Evolutionary conservation across 352 stramenopile genomes (phyloP).

Genomic region (Phytophthora ramorum): DNA sequence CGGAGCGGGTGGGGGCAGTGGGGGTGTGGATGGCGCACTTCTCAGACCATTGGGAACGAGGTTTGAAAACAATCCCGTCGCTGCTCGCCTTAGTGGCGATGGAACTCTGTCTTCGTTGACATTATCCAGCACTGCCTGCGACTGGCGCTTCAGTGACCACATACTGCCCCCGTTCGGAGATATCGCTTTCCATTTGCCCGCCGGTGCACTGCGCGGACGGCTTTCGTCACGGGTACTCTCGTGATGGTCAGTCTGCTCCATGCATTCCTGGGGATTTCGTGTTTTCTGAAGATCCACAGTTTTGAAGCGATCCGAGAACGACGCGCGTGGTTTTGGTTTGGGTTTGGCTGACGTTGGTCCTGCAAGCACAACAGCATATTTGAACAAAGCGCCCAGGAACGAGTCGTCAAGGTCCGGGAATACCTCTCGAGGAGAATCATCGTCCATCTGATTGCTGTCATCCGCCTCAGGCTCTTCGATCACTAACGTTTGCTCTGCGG

Average conservation of each 20-base stretch:
- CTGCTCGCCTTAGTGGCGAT: conserved; percentile 30
- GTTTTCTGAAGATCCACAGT: conserved; percentile 50
- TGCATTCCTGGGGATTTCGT: conserved; percentile 49
- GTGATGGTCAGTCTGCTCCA: conserved; percentile 26
- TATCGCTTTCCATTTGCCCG: conserved; percentile 38
- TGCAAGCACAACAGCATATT: conserved; percentile 72
- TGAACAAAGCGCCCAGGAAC: conserved; percentile 68
- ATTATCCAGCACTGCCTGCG: conserved; percentile 36
- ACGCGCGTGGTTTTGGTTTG: conserved; percentile 38
- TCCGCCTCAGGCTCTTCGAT: conserved; percentile 17
- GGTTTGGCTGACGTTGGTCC: conserved; percentile 46
- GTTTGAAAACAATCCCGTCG: conserved; percentile 44
- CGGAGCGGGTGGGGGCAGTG: conserved; percentile 10
- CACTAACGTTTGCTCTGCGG: not conserved
- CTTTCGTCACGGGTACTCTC: conserved; percentile 24
- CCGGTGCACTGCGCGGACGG: conserved; percentile 15
- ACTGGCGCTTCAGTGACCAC: conserved; percentile 36
- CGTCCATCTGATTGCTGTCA: conserved; percentile 42
- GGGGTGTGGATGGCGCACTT: conserved; percentile 34
- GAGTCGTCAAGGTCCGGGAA: conserved; percentile 51
- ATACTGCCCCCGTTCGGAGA: conserved; percentile 24
- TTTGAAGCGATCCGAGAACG: conserved; percentile 49
- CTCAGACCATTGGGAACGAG: conserved; percentile 41
- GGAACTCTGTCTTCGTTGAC: conserved; percentile 37
- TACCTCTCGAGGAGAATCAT: conserved; percentile 29